Evolutionary conservation across 768 basidiomycete species (phyloP).

Genomic region (Cyathus striatus): DNA sequence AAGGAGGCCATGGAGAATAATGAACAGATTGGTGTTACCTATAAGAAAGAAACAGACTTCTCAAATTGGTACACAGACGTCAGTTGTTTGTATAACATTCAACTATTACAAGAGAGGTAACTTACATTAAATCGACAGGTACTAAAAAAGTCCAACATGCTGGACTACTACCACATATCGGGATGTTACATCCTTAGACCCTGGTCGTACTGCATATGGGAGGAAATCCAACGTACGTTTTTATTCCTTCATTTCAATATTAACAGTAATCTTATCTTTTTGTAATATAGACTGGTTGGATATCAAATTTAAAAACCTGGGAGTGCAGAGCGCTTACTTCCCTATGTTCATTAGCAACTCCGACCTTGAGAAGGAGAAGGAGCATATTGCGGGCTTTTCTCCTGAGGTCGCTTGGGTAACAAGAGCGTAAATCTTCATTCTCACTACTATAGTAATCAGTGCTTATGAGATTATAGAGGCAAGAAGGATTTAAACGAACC

Average conservation of each 20-base stretch:
- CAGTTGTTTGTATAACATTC: too few species aligned
- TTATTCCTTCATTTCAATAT: slow-evolving; percentile 2
- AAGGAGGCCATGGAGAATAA: too few species aligned
- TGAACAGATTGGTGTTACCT: too few species aligned
- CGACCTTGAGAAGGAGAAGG: slow-evolving; percentile 93
- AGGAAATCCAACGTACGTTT: slow-evolving; percentile 86
- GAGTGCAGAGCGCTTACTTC: slow-evolving; percentile 97
- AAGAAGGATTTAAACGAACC: slow-evolving; percentile 97
- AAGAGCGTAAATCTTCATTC: slow-evolving; percentile 86
- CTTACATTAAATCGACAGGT: slow-evolving; percentile 72
- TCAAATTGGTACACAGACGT: too few species aligned
- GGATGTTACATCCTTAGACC: slow-evolving; percentile 99
- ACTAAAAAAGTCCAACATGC: slow-evolving; percentile 96
- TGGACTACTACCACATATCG: slow-evolving; percentile 98
- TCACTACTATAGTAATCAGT: too few species aligned
- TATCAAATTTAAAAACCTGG: slow-evolving; percentile 84
- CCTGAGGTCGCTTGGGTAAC: slow-evolving; percentile 99
- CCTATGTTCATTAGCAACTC: slow-evolving; percentile 96
- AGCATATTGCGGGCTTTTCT: slow-evolving; percentile 98
- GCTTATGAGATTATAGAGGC: too few species aligned
- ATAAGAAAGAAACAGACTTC: too few species aligned
- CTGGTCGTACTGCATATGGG: slow-evolving; percentile 97
- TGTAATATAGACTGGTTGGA: slow-evolving; percentile 86
- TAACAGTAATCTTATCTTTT: neutral
- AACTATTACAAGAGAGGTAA: too few species aligned